Conservation (phyloP, 1,284 basidiomycete species). For the Ganoderma multipileum region DNA sequence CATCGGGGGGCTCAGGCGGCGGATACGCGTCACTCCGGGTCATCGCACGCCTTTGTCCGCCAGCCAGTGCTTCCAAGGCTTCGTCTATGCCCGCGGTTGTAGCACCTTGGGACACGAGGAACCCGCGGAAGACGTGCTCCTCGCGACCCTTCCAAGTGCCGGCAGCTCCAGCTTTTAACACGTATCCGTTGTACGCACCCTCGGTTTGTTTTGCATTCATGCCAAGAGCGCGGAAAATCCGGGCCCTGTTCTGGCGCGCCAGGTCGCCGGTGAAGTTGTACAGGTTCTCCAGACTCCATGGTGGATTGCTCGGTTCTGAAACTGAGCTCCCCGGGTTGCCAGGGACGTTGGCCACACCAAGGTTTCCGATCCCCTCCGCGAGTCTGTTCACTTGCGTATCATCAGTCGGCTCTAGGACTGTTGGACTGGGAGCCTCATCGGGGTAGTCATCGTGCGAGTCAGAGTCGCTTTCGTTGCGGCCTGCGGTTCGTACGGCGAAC, state of each 20-base stretch:
- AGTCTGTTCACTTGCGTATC: not conserved
- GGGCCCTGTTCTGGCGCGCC: not conserved
- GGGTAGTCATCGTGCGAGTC: not conserved
- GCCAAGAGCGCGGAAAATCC: not conserved
- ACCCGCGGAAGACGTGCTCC: not conserved
- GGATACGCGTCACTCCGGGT: not conserved
- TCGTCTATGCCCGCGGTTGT: not conserved
- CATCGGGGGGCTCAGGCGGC: not conserved
- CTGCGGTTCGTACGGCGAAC: no score
- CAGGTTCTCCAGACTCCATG: not conserved
- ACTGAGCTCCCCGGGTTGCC: not conserved
- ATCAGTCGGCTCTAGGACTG: not conserved
- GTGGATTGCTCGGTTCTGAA: not conserved
- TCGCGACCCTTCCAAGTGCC: not conserved
- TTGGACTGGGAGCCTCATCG: not conserved
- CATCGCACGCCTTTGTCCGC: not conserved
- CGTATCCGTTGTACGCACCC: not conserved
- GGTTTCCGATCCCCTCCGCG: not conserved
- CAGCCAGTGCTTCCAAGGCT: not conserved
- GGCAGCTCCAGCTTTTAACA: rapidly evolving
- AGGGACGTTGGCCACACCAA: not conserved
- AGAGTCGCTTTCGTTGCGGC: not conserved
- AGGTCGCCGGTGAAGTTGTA: not conserved
- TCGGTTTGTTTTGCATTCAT: not conserved
- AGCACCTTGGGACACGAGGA: not conserved